phyloP scores from a whole-genome alignment of 805 yeast genomes.

The Suhomyces sp. region DNA sequence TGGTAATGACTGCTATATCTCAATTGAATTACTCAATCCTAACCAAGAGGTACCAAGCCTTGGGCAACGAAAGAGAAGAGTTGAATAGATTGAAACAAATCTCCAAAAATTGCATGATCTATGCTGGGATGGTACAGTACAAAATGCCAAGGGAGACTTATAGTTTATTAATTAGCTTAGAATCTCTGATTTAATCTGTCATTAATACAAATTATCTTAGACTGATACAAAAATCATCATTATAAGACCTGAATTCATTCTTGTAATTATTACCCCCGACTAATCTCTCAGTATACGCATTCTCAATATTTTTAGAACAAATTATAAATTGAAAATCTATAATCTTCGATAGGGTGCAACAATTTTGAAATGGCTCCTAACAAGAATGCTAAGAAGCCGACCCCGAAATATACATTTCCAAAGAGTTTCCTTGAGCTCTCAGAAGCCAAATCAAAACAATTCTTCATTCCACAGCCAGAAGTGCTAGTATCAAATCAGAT shows the following conservation, averaged over 20 bases:
- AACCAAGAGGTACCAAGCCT: constrained; percentile 41
- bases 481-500: constrained; percentile 35
- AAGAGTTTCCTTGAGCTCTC: constrained; percentile 11
- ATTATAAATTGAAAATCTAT: background rate
- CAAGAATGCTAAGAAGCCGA: constrained; percentile 2
- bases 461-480: constrained; percentile 20
- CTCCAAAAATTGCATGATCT: constrained; percentile 87
- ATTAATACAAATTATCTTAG: background rate
- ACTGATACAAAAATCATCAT: background rate
- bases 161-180: constrained; percentile 64
- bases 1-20: constrained; percentile 76
- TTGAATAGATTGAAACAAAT: constrained; percentile 50
- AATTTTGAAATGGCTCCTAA: constrained; percentile 11
- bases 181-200: constrained; percentile 37
- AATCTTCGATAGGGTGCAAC: background rate
- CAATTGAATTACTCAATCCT: constrained; percentile 49
- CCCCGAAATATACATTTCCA: constrained; percentile 18
- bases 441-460: constrained; percentile 9
- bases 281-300: background rate
- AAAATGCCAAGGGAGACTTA: constrained; percentile 87
- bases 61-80: constrained; percentile 50
- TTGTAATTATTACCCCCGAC: background rate
- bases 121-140: constrained; percentile 92
- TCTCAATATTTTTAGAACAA: background rate
- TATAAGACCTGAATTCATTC: background rate